phyloP scores from a whole-genome alignment of 306 rosid species.

The Dryas alaskensis region DNA sequence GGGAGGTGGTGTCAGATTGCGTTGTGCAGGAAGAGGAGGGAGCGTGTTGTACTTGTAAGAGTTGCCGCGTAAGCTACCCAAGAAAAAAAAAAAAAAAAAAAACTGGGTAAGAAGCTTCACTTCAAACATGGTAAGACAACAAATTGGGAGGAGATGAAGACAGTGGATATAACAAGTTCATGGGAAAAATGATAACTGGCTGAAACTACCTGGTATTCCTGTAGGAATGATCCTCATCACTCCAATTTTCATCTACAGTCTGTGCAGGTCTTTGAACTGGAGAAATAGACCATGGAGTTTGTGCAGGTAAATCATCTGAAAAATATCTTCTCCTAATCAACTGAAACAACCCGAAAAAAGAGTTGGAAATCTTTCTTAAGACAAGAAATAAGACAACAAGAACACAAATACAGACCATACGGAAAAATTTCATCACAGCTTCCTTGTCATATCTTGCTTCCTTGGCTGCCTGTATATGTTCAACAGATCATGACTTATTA shows the following conservation, averaged over 20 bases:
- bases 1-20: conserved; percentile 92
- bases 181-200: neutral
- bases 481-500: conserved; percentile 15
- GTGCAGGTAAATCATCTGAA: conserved; percentile 62
- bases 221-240: conserved; percentile 60
- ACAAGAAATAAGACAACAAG: neutral
- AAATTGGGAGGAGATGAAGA: neutral
- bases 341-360: conserved; percentile 39
- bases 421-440: conserved; percentile 79
- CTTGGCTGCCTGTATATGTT: conserved; percentile 71
- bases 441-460: conserved; percentile 90
- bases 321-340: conserved; percentile 86
- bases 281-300: conserved; percentile 64
- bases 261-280: conserved; percentile 51
- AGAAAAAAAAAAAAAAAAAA: neutral
- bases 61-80: conserved; percentile 50
- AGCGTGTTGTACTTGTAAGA: conserved; percentile 71
- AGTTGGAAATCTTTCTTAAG: conserved; percentile 16
- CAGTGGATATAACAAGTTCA: neutral
- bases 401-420: conserved; percentile 53
- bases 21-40: conserved; percentile 97
- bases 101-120: neutral
- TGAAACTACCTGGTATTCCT: conserved; percentile 45
- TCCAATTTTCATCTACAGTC: conserved; percentile 66
- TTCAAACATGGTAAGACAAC: neutral